Evolutionary conservation across 129 eudicot genomes (phyloP), one percentile per base, ranked within the genome.

Genomic region (Lonicera japonica): DNA sequence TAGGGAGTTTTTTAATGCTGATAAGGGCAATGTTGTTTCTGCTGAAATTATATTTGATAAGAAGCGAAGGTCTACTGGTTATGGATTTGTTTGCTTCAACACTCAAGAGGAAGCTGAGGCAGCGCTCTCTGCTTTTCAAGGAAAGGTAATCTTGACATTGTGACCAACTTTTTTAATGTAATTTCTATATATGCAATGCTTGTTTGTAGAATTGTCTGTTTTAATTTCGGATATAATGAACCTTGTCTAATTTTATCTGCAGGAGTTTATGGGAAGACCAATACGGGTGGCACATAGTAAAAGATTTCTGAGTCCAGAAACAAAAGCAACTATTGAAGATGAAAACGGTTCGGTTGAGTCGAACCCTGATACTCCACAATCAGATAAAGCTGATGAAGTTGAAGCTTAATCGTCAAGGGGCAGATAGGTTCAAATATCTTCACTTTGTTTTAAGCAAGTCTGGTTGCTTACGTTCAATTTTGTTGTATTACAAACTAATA

Each of bases 191-290:
- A 8, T 50, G 55, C 7, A 50, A 50, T 50, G 55, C 55, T 50
- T 50, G 21, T 50, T 14, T 50, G 13, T 14, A 11, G n/a, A 50
- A 50, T 45, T 50, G 55, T 50, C 55, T 50, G 55, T 50, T 50
- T 50, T 20, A 50, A 17, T 20, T 14, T 12, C n/a, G 21, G 4
- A 50, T 29, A 29, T 29, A 29, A 29, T 2, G 36, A 29, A 14
- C 50, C 8, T 10, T 43, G 50, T 43, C 43, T 10, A 43, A 8
- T 43, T 14, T 43, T 4, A 43, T 43, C 8, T 43, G 50, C 79
- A 90, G 97, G 48, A 70, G 63, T 78, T 90, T 74, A 90, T 86
- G 97, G 95, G 97, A 46, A 83, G 97, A 62, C 71, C 86, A 3
- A 69, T 90, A 56, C 81, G 92, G 21, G 80, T 90, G 66, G 83